Evolutionary conservation across 2,329 filamentous ascomycete genomes (phyloP).

Genomic region (Xylariaceae sp.): DNA sequence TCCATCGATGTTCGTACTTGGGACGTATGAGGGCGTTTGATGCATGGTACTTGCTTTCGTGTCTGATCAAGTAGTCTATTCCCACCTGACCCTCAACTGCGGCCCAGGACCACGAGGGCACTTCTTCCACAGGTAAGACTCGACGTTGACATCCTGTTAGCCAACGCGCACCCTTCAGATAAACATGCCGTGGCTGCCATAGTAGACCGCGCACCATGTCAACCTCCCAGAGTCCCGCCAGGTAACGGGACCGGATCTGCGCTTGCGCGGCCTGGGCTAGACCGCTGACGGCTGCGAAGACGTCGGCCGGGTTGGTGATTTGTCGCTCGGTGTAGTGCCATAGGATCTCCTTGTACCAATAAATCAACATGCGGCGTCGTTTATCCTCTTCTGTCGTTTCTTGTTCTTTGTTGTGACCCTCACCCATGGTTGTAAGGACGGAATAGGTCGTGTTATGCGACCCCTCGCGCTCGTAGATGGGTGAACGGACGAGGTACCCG

Average conservation of each 20-base stretch:
- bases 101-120: conserved; percentile 26
- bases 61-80: neutral
- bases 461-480: neutral
- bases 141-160: conserved; percentile 4
- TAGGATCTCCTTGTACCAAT: conserved; percentile 21
- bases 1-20: conserved; percentile 12
- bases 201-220: conserved; percentile 24
- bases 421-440: neutral
- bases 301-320: conserved; percentile 18
- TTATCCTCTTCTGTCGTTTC: neutral
- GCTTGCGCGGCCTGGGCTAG: conserved; percentile 16
- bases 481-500: neutral
- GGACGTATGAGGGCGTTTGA: conserved; percentile 20
- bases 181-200: conserved; percentile 15
- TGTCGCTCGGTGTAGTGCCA: conserved; percentile 11
- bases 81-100: conserved; percentile 17
- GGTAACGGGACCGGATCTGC: conserved; percentile 22
- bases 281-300: conserved; percentile 23
- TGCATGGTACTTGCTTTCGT: conserved; percentile 9
- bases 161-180: neutral
- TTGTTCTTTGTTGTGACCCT: neutral
- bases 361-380: conserved; percentile 5
- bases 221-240: conserved; percentile 23
- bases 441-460: neutral
- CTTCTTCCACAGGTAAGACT: neutral